Conservation (phyloP, 495 filamentous ascomycete species). For the Penicillium canescens region DNA sequence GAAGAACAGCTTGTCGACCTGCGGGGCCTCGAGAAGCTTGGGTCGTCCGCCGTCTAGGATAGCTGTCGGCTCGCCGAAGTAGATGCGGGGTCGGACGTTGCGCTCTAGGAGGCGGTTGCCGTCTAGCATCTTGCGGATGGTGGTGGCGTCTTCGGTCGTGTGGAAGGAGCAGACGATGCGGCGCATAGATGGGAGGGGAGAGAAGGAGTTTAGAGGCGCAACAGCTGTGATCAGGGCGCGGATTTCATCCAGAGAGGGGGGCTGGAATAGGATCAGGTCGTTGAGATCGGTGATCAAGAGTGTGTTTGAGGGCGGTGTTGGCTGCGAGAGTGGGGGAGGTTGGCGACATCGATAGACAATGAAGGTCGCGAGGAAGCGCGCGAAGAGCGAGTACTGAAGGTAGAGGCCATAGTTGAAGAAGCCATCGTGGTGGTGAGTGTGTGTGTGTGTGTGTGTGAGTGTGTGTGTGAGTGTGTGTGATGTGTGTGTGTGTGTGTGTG, state of each 20-base stretch:
- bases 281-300: conserved; percentile 88
- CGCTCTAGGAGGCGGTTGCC: conserved; percentile 64
- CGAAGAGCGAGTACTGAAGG: conserved; percentile 37
- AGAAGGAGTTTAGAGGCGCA: conserved; percentile 80
- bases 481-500: background rate
- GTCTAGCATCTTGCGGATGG: conserved; percentile 70
- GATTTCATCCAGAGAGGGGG: conserved; percentile 73
- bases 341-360: conserved; percentile 81
- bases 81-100: conserved; percentile 67
- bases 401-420: conserved; percentile 23
- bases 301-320: conserved; percentile 86
- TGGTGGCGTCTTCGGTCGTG: conserved; percentile 69
- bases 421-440: conserved; percentile 23
- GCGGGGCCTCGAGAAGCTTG: conserved; percentile 74
- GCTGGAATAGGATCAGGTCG: conserved; percentile 74
- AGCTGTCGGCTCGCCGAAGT: conserved; percentile 82
- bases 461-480: background rate
- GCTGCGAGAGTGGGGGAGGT: conserved; percentile 72
- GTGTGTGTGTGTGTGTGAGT: background rate
- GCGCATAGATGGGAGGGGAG: conserved; percentile 87
- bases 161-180: conserved; percentile 90
- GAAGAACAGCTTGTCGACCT: conserved; percentile 91
- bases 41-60: conserved; percentile 49
- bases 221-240: conserved; percentile 65
- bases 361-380: conserved; percentile 42